phyloP scores from a whole-genome alignment of 1,139 yeast genomes.

The Saccharomycopsis crataegensis region DNA sequence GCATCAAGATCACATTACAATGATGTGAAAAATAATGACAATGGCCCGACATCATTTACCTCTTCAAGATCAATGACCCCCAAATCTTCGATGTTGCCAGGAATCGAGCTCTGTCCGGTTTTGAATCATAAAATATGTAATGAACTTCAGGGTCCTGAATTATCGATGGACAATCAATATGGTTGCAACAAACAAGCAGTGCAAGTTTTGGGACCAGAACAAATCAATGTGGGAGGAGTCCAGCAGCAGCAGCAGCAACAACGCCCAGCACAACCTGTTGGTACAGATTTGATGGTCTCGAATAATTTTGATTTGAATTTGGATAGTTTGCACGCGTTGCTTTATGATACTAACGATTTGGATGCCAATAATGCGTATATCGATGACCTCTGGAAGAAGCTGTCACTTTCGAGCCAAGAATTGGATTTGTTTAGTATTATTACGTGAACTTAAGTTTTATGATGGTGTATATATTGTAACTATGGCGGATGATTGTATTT shows the following conservation, averaged over 20 bases:
- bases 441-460: no score
- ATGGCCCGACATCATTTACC: no score
- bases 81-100: no score
- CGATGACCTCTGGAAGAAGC: background rate
- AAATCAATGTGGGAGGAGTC: background rate
- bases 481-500: no score
- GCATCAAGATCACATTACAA: no score
- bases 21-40: no score
- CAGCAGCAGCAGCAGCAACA: background rate
- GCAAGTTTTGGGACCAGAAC: background rate
- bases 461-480: no score
- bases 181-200: background rate
- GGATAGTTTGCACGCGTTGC: background rate
- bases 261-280: background rate
- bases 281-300: background rate
- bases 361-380: background rate
- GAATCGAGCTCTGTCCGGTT: no score
- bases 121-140: no score
- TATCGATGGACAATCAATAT: background rate
- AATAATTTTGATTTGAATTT: background rate
- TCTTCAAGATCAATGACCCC: no score
- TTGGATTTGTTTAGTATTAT: background rate
- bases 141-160: no score
- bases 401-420: background rate
- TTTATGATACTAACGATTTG: background rate